Evolutionary conservation across 352 stramenopile genomes (phyloP), one percentile per base, ranked within the genome.

Genomic region (Pseudoperonospora humuli): DNA sequence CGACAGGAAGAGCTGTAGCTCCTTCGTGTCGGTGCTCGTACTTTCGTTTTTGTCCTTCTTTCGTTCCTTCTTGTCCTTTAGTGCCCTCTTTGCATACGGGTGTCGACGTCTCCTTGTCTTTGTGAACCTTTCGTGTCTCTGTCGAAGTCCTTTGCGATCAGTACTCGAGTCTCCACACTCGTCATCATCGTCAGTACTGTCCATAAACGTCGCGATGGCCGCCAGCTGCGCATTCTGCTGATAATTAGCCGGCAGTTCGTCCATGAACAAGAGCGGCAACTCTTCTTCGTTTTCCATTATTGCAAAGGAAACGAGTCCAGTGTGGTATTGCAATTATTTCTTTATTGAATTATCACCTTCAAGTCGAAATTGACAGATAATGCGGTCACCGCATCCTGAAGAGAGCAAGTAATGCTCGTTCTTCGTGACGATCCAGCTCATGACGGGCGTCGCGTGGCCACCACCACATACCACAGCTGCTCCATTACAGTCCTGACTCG

Each of bases 191-290:
- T 71, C 69, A 24, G 80, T 67, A 27, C 66, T 75, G 48, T 70
- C 55, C 69, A 87, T 86, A 61, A 91, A 84, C 43, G 74, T 79
- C 37, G 71, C 70, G 34, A 91, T 73, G 24, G 78, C 78, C 20
- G 74, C 75, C 20, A 91, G 59, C 60, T 91, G 70, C 38, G 68
- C 63, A 35, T 67, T 91, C 25, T 67, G 54, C 55, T 71, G 35
- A 52, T 88, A 90, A 49, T 73, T 62, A 6, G 57, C 52, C n/a
- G 78, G 78, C 7, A 91, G 56, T 6, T 46, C 28, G 36, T 80
- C 74, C 74, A 84, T 80, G 49, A 91, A 87, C 46, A 91, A 67
- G 18, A 91, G 69, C 43, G 78, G 78, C 67, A 84, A 79, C 49
- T 86, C 73, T 1, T 82, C 68, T 28, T 83, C 64, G 1, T 73